Evolutionary conservation across 805 yeast genomes (phyloP).

Genomic region (Priceomyces fermenticarens): DNA sequence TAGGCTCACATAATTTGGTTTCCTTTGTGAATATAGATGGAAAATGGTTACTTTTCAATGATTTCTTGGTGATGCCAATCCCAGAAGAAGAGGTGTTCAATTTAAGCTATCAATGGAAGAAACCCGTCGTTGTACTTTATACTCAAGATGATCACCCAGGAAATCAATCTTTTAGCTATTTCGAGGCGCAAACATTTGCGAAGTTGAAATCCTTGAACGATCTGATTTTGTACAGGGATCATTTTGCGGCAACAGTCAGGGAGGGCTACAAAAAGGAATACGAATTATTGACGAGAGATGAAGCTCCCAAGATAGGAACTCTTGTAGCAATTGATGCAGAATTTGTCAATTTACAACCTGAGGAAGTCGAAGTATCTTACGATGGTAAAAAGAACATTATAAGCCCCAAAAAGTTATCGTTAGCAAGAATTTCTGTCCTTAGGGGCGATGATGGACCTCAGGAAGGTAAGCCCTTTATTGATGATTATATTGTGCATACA

Average conservation of each 20-base stretch:
- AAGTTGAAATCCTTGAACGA: slow-evolving; percentile 44
- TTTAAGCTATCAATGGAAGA: slow-evolving; percentile 74
- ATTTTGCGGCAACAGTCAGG: slow-evolving; percentile 65
- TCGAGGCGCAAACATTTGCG: slow-evolving; percentile 20
- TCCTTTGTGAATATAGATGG: slow-evolving; percentile 52
- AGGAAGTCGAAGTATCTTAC: slow-evolving; percentile 71
- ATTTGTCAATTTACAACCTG: slow-evolving; percentile 80
- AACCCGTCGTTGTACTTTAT: slow-evolving; percentile 70
- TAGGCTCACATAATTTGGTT: slow-evolving; percentile 56
- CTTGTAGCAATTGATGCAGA: slow-evolving; percentile 95
- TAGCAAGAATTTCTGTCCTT: slow-evolving; percentile 87
- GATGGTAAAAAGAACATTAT: slow-evolving; percentile 69
- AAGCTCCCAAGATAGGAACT: slow-evolving; percentile 73
- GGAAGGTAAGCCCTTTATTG: slow-evolving; percentile 80
- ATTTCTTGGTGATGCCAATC: slow-evolving; percentile 78
- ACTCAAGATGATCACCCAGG: slow-evolving; percentile 43
- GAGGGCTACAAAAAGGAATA: slow-evolving; percentile 60
- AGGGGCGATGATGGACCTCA: slow-evolving; percentile 65
- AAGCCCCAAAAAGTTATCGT: slow-evolving; percentile 69
- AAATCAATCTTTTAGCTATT: slow-evolving; percentile 30
- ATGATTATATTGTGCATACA: slow-evolving; percentile 81
- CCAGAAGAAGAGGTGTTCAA: slow-evolving; percentile 77
- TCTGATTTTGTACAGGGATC: slow-evolving; percentile 68
- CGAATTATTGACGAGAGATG: slow-evolving; percentile 59
- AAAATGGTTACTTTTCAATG: slow-evolving; percentile 85